These are phyloP conservation scores for Aphanomyces astaci DNA, from an alignment of 352 stramenopile genomes.

Conservation along the genomic window DNA sequence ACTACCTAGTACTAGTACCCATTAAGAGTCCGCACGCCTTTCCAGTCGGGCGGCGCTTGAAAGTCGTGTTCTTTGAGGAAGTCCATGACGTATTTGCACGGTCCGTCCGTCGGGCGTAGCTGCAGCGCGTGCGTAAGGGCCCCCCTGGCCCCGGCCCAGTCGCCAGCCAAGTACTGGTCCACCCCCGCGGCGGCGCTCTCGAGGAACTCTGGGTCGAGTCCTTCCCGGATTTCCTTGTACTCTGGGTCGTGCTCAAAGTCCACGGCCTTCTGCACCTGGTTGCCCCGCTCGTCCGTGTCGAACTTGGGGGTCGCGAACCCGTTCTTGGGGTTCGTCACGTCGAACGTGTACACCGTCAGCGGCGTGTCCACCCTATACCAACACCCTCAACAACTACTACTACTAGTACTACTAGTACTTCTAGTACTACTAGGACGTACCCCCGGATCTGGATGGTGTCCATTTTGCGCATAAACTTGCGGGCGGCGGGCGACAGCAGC, in stretches of 20 bases:
- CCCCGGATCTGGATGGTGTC: slow-evolving; percentile 71
- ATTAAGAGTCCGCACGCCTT: slow-evolving; percentile 84
- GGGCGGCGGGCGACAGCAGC: slow-evolving; percentile 53
- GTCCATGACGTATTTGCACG: slow-evolving; percentile 83
- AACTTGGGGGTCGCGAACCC: slow-evolving; percentile 61
- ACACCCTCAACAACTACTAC: too few relatives aligned
- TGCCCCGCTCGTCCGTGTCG: slow-evolving; percentile 34
- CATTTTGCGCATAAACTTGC: slow-evolving; percentile 76
- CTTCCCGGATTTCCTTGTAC: slow-evolving; percentile 77
- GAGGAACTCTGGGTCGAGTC: slow-evolving; percentile 70
- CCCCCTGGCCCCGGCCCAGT: slow-evolving; percentile 53
- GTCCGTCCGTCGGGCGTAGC: slow-evolving; percentile 79
- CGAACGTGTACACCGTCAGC: slow-evolving; percentile 80
- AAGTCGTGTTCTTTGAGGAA: slow-evolving; percentile 84
- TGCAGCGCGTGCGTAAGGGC: slow-evolving; percentile 53
- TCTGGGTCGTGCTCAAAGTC: slow-evolving; percentile 79
- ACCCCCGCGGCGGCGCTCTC: slow-evolving; percentile 56
- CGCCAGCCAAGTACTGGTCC: slow-evolving; percentile 62
- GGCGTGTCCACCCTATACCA: slow-evolving; percentile 64
- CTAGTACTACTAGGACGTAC: too few relatives aligned
- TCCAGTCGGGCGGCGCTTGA: slow-evolving; percentile 86
- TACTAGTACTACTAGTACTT: too few relatives aligned
- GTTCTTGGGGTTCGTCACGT: slow-evolving; percentile 71
- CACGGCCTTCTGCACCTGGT: slow-evolving; percentile 52
- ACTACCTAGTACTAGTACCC: slow-evolving; percentile 52